Evolutionary conservation across 225 moss, liverwort and hornwort genomes (phyloP).

Genomic region (Takakia lepidozioides): DNA sequence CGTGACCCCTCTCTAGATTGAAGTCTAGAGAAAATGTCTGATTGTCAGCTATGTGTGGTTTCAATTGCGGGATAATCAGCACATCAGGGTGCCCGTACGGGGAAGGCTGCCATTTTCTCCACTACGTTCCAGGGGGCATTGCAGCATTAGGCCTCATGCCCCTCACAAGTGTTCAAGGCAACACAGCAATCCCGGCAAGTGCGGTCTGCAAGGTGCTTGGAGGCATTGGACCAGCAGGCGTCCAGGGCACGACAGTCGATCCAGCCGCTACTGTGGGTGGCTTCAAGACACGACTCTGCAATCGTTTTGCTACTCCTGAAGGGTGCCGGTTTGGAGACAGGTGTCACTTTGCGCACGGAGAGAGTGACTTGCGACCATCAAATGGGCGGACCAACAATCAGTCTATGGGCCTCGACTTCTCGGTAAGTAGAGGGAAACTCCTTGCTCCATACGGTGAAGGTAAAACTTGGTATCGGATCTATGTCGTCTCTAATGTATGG

Average conservation of each 20-base stretch:
- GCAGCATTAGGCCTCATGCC: conserved; percentile 75
- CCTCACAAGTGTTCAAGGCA: conserved; percentile 29
- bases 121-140: conserved; percentile 89
- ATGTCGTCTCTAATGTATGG: no score
- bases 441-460: no score
- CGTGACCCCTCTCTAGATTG: no score
- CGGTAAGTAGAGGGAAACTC: conserved; percentile 21
- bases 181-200: conserved; percentile 33
- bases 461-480: no score
- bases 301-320: conserved; percentile 74
- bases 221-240: conserved; percentile 18
- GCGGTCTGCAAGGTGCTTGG: conserved; percentile 50
- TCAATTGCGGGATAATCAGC: conserved; percentile 50
- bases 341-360: conserved; percentile 97
- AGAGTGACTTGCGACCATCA: conserved; percentile 74
- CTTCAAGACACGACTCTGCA: conserved; percentile 93
- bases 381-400: conserved; percentile 32
- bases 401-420: conserved; percentile 30
- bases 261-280: conserved; percentile 78
- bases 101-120: conserved; percentile 95
- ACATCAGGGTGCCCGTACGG: conserved; percentile 94
- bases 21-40: no score
- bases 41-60: no score
- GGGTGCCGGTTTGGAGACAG: conserved; percentile 92
- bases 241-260: conserved; percentile 30